A percentile compares a stretch with the other conserved stretches of the same genome.
These are phyloP conservation scores for Thielaviopsis populi DNA, from an alignment of 2,329 filamentous ascomycete genomes.

Conservation along the genomic window DNA sequence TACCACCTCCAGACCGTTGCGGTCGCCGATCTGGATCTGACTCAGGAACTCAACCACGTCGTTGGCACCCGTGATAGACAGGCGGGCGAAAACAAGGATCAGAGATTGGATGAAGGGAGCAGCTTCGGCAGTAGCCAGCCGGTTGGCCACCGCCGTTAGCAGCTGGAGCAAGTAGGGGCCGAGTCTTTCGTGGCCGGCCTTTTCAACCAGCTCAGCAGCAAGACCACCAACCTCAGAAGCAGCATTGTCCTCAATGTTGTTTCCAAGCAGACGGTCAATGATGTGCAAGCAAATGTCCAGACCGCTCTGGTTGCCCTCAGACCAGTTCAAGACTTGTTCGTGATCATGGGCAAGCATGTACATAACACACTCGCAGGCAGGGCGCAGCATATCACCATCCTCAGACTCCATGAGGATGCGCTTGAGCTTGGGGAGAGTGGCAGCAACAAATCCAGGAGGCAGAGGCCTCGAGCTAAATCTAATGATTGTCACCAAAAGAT, in stretches of 20 bases:
- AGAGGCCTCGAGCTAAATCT: conserved; percentile 75
- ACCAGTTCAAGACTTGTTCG: conserved; percentile 77
- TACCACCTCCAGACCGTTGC: conserved; percentile 78
- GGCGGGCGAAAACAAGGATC: conserved; percentile 83
- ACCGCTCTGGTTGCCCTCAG: conserved; percentile 61
- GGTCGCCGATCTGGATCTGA: conserved; percentile 62
- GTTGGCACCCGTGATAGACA: conserved; percentile 68
- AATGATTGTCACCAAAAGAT: conserved; percentile 65
- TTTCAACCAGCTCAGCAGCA: conserved; percentile 88
- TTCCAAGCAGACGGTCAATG: conserved; percentile 76
- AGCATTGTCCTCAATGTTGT: conserved; percentile 75
- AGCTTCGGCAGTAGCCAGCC: conserved; percentile 67
- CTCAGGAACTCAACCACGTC: conserved; percentile 89
- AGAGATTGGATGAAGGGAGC: conserved; percentile 90
- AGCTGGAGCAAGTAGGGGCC: conserved; percentile 83
- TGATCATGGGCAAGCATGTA: conserved; percentile 83
- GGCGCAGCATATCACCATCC: conserved; percentile 80
- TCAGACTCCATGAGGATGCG: conserved; percentile 64
- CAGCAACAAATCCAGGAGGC: conserved; percentile 70
- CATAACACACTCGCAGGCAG: conserved; percentile 73
- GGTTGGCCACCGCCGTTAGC: conserved; percentile 71
- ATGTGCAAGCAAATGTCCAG: conserved; percentile 82
- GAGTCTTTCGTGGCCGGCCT: conserved; percentile 78
- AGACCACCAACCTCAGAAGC: conserved; percentile 93
- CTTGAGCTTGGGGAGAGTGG: conserved; percentile 75